Evolutionary conservation across 345 rosid genomes (phyloP).

Genomic region (Eucalyptus curtisii): DNA sequence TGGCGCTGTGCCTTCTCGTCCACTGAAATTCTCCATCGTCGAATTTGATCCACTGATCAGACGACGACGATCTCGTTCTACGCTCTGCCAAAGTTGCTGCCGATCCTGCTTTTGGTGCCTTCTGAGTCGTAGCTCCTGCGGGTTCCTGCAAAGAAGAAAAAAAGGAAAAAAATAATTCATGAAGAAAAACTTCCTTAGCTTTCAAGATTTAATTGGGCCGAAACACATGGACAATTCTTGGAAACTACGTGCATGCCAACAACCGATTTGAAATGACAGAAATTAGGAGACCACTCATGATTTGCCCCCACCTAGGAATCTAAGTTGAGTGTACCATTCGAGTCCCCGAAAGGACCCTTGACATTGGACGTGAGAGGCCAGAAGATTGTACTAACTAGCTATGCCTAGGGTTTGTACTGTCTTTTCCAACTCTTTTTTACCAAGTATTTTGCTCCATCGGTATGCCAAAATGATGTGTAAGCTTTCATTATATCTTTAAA

Average conservation of each 20-base stretch:
- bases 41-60: slow-evolving; percentile 28
- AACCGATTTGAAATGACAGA: background rate
- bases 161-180: background rate
- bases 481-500: background rate
- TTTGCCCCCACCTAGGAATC: background rate
- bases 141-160: slow-evolving; percentile 18
- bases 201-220: background rate
- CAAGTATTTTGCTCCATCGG: background rate
- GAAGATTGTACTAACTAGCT: background rate
- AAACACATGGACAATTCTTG: background rate
- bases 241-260: background rate
- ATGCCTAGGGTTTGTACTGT: background rate
- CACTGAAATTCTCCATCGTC: slow-evolving; percentile 21
- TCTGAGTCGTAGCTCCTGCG: slow-evolving; percentile 9
- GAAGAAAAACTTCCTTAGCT: background rate
- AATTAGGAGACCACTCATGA: background rate
- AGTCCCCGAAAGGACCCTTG: background rate
- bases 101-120: slow-evolving; percentile 15
- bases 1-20: slow-evolving; percentile 4
- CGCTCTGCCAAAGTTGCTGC: slow-evolving; percentile 12
- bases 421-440: background rate
- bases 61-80: slow-evolving; percentile 2
- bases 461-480: background rate
- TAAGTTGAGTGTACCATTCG: background rate
- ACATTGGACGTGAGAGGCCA: background rate